Base-by-base conservation (phyloP, 169 alveolate species). In the Eimeria sp. region DNA sequence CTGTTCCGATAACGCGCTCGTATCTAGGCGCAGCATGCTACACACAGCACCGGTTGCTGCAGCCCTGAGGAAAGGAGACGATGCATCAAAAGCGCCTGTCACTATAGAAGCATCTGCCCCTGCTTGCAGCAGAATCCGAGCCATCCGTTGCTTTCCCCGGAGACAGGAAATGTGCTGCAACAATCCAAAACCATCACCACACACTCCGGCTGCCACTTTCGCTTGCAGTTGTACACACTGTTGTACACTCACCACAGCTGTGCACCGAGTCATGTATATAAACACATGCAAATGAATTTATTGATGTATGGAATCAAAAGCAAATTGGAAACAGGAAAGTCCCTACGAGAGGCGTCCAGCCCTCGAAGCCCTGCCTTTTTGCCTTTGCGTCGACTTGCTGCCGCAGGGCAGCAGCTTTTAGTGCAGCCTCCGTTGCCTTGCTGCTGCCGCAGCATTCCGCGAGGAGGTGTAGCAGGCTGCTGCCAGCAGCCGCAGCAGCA, bases 31-130 rank as follows among this genome's bases (percentile, higher is more conserved):
- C 80, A 86, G 82, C 58, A 86, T 86, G 49, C 90, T 73, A 43
- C 90, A 82, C 45, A 82, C 73, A 51, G 90, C 70, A 27, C 90
- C 90, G n/a, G 90, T 82, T 25, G 90, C 90, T 25, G 92, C 92
- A 34, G 92, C 80, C 58, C 34, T 40, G 20, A 86, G 80, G 80
- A 86, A 40, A 30, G 51, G 34, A 34, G 92, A 86, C 25, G 45
- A 49, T 10, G 58, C 92, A 86, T 86, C 49, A 45, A 86, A 86
- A 5, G 45, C 58, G 9, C 78, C 92, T 14, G 92, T 61, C 27
- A 22, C 22, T 43, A 34, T 58, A 9, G 80, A 34, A 10, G 65
- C 40, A 45, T 86, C 78, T 4, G 92, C 92, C 22, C 92, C 92
- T 18, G 70, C 47, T 61, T 86, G 92, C 63, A 86, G 75, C 76